phyloP scores from a whole-genome alignment of 345 rosid species.

The Bruguiera sexangula region DNA sequence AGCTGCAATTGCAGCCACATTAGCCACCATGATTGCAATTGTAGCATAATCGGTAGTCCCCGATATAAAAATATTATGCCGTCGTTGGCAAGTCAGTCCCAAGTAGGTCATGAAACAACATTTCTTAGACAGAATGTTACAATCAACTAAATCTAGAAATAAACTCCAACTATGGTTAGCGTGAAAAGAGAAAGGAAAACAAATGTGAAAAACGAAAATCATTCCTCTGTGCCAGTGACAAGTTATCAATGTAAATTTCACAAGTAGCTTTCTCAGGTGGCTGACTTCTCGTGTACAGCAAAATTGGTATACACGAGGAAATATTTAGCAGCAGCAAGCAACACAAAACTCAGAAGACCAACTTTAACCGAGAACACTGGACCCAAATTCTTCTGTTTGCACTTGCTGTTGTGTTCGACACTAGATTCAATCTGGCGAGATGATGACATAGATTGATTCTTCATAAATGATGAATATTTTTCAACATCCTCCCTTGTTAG shows the following conservation, averaged over 20 bases:
- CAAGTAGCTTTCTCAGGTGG: conserved; percentile 25
- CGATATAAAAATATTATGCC: too few species aligned
- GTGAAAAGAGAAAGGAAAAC: too few species aligned
- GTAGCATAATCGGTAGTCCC: too few species aligned
- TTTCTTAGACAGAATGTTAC: too few species aligned
- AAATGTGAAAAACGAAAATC: too few species aligned
- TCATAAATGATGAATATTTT: conserved; percentile 58
- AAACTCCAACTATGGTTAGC: too few species aligned
- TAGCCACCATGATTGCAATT: too few species aligned
- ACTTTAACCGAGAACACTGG: conserved; percentile 27
- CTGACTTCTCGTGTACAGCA: conserved; percentile 13
- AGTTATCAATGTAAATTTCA: neutral
- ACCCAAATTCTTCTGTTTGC: conserved; percentile 14
- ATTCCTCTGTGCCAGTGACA: too few species aligned
- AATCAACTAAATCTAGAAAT: too few species aligned
- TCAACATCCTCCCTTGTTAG: conserved; percentile 58
- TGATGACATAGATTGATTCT: conserved; percentile 9
- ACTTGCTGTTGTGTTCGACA: neutral
- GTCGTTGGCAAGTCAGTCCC: too few species aligned
- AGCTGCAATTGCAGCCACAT: too few species aligned
- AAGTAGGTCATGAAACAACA: too few species aligned
- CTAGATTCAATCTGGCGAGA: conserved; percentile 7
- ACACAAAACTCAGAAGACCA: conserved; percentile 32
- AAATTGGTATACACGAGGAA: conserved; percentile 22
- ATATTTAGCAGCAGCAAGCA: conserved; percentile 38